These are phyloP conservation scores for Globisporangium okanoganense DNA, from an alignment of 352 stramenopile species.

Conservation along the genomic window DNA sequence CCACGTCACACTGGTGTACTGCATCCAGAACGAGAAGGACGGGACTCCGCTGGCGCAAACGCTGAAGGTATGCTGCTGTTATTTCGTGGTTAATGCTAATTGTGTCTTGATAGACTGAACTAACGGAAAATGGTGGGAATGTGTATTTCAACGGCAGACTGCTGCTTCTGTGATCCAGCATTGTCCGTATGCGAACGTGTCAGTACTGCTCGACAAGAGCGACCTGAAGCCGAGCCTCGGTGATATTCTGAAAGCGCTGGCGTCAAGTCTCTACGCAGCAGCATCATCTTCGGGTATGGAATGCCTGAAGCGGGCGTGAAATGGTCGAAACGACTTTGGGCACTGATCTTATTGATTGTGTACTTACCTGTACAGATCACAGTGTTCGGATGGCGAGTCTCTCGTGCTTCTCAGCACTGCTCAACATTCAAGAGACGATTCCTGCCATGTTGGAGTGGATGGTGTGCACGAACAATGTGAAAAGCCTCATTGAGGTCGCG, in stretches of 20 bases:
- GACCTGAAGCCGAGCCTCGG: constrained; percentile 50
- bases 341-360: too few relatives aligned
- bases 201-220: constrained; percentile 39
- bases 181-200: constrained; percentile 72
- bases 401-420: constrained; percentile 68
- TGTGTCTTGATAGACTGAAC: not conserved
- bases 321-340: too few relatives aligned
- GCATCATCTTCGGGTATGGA: constrained; percentile 51
- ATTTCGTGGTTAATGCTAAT: not conserved
- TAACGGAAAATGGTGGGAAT: not conserved
- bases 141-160: constrained; percentile 25
- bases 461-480: constrained; percentile 40
- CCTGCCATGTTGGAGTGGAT: constrained; percentile 72
- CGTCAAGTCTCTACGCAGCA: constrained; percentile 63
- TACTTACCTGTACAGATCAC: constrained; percentile 43
- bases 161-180: constrained; percentile 68
- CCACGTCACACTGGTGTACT: constrained; percentile 78
- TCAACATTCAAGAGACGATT: constrained; percentile 70
- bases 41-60: constrained; percentile 51
- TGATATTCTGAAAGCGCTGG: constrained; percentile 62
- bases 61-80: constrained; percentile 48
- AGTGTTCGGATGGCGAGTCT: constrained; percentile 74
- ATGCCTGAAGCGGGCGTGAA: not conserved
- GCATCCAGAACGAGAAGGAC: constrained; percentile 78
- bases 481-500: constrained; percentile 45